Conservation (phyloP, 139 green algal species). For the Pleodorina starrii region DNA sequence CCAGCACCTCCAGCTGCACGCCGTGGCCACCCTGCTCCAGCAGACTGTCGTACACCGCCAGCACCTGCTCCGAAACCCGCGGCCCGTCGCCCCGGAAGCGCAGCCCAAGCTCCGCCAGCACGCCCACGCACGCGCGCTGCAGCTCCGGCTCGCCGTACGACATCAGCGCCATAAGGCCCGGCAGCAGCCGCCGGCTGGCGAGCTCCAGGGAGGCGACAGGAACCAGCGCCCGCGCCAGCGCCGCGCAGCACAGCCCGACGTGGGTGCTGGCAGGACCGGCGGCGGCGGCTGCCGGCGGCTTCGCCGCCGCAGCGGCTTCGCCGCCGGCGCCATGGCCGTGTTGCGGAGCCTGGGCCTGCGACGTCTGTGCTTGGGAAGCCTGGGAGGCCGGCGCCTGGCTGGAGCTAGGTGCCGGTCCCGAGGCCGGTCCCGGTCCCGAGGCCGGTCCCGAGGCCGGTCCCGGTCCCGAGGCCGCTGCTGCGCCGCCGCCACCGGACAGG, state of each 20-base stretch:
- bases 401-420: too few relatives aligned
- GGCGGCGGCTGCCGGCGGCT: neutral
- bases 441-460: too few relatives aligned
- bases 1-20: constrained; percentile 50
- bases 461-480: too few relatives aligned
- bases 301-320: neutral
- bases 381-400: neutral
- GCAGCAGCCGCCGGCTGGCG: constrained; percentile 27
- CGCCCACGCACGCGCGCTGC: constrained; percentile 48
- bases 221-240: constrained; percentile 25
- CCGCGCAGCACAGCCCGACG: constrained; percentile 39
- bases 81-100: constrained; percentile 43
- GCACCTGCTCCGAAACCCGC: constrained; percentile 57
- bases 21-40: constrained; percentile 42
- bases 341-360: neutral
- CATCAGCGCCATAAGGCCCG: constrained; percentile 42
- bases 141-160: constrained; percentile 37
- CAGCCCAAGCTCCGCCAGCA: constrained; percentile 51
- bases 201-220: neutral
- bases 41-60: constrained; percentile 59
- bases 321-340: neutral
- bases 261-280: constrained; percentile 24
- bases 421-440: too few relatives aligned
- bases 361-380: neutral
- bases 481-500: neutral